Evolutionary conservation across 495 filamentous ascomycete species (phyloP).

Genomic region (Hypoxylon lienhwacheense): DNA sequence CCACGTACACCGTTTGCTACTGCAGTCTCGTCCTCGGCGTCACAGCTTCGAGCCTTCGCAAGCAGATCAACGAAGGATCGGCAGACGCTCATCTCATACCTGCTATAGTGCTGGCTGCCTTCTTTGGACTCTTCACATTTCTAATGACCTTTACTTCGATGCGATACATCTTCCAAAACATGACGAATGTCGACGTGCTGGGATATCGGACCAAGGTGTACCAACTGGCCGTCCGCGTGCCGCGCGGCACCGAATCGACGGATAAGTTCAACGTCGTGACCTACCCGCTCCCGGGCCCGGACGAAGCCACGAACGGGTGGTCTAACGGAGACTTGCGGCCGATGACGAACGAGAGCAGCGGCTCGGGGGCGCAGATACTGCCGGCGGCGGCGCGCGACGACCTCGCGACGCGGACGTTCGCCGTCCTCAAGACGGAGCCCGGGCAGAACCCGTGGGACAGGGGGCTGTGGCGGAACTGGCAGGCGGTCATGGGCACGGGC

Average conservation of each 20-base stretch:
- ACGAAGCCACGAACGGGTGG: slow-evolving; percentile 16
- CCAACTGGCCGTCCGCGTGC: slow-evolving; percentile 75
- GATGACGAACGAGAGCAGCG: not conserved
- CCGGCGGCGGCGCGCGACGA: slow-evolving; percentile 43
- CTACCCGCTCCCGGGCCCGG: slow-evolving; percentile 43
- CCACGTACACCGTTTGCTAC: slow-evolving; percentile 67
- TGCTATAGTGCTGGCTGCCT: slow-evolving; percentile 47
- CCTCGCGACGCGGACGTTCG: slow-evolving; percentile 65
- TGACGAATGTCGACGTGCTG: slow-evolving; percentile 82
- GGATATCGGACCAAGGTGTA: slow-evolving; percentile 62
- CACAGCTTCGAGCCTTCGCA: slow-evolving; percentile 39
- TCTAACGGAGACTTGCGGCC: slow-evolving; percentile 5
- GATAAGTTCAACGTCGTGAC: slow-evolving; percentile 44
- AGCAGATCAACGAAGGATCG: slow-evolving; percentile 24
- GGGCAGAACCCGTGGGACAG: slow-evolving; percentile 83
- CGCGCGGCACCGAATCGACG: slow-evolving; percentile 48
- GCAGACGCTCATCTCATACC: slow-evolving; percentile 46
- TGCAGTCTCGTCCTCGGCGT: slow-evolving; percentile 63
- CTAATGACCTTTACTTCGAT: slow-evolving; percentile 73
- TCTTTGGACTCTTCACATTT: slow-evolving; percentile 75
- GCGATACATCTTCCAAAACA: slow-evolving; percentile 68
- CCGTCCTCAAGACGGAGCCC: slow-evolving; percentile 68
- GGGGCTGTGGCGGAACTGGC: slow-evolving; percentile 66
- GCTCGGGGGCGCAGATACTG: not conserved
- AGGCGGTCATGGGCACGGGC: slow-evolving; percentile 72